phyloP scores from a whole-genome alignment of 371 early-diverging fungal species.

The Hamiltosporidium magnivora region DNA sequence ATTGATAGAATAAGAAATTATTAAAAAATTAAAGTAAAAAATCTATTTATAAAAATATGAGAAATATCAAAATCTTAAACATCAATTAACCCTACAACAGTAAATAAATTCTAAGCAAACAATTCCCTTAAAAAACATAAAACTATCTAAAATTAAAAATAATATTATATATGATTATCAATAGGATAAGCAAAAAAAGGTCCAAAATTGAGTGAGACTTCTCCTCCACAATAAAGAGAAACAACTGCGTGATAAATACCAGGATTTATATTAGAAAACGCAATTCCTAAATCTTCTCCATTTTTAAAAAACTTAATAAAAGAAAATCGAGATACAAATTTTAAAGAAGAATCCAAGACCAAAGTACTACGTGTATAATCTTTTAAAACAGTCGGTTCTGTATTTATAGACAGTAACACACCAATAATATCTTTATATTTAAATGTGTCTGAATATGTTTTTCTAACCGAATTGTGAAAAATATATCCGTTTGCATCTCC shows the following conservation, averaged over 20 bases:
- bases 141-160: no score
- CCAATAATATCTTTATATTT: background rate
- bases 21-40: no score
- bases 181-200: background rate
- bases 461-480: background rate
- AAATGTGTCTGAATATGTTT: background rate
- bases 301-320: conserved; percentile 1
- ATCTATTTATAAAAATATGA: no score
- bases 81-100: no score
- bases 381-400: background rate
- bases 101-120: no score
- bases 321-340: background rate
- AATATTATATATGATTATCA: no score
- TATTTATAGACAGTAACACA: background rate
- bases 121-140: no score
- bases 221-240: background rate
- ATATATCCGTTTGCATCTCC: background rate
- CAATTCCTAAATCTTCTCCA: background rate
- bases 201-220: background rate
- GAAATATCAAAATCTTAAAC: no score
- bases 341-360: background rate
- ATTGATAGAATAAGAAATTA: no score
- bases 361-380: background rate
- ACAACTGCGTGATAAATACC: background rate
- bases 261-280: background rate